phyloP scores from a whole-genome alignment of 768 basidiomycete genomes.

The Tremella fuciformis region DNA sequence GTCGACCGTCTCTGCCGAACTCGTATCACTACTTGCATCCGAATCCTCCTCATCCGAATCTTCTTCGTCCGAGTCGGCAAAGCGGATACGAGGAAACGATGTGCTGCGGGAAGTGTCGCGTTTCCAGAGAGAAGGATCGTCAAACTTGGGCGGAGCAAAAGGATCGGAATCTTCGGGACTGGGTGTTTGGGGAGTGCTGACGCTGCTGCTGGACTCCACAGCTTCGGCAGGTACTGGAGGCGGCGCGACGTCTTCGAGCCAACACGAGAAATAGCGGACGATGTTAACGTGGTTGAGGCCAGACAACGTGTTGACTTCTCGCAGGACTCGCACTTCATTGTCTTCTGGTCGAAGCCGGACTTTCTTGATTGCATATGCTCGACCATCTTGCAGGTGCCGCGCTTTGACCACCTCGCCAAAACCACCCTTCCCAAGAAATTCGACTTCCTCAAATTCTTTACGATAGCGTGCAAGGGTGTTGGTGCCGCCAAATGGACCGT shows the following conservation, averaged over 20 bases:
- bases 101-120: conserved; percentile 55
- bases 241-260: conserved; percentile 37
- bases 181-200: conserved; percentile 5
- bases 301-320: conserved; percentile 87
- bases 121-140: conserved; percentile 56
- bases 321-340: conserved; percentile 80
- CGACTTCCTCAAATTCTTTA: conserved; percentile 90
- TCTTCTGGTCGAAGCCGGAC: conserved; percentile 73
- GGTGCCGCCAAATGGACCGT: too few relatives aligned
- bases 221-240: conserved; percentile 7
- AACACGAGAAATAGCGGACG: conserved; percentile 69
- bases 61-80: conserved; percentile 55
- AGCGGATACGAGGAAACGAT: conserved; percentile 79
- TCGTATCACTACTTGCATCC: conserved; percentile 18
- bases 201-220: conserved; percentile 6
- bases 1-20: not conserved
- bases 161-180: conserved; percentile 55
- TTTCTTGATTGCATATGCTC: conserved; percentile 62
- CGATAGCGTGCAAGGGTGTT: conserved; percentile 61
- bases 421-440: conserved; percentile 77
- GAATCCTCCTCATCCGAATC: conserved; percentile 55
- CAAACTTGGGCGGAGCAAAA: conserved; percentile 63
- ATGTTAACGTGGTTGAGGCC: conserved; percentile 82
- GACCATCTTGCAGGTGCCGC: conserved; percentile 76
- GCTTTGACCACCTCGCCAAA: conserved; percentile 96